Evolutionary conservation across 1,139 yeast species (phyloP).

Genomic region (Petasospora rhodanensis): DNA sequence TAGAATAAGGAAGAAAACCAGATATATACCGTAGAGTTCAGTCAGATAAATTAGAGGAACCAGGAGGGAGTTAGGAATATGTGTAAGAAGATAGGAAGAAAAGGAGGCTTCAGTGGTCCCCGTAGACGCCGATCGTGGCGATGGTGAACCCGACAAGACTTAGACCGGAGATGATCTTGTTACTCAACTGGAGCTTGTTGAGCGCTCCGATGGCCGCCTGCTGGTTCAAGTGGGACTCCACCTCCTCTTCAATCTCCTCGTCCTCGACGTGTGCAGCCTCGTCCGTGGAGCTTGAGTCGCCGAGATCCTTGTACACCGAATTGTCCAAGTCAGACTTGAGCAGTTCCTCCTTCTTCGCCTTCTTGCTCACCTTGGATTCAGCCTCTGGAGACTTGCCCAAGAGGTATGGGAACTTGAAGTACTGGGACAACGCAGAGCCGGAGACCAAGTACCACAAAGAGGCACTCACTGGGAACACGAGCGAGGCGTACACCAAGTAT

Average conservation of each 20-base stretch:
- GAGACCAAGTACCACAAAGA: constrained; percentile 13
- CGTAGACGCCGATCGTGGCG: constrained; percentile 25
- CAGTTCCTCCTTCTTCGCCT: constrained; percentile 9
- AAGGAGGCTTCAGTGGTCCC: constrained; percentile 14
- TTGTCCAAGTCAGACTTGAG: constrained; percentile 24
- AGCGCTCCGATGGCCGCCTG: constrained; percentile 13
- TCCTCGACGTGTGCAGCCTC: constrained; percentile 20
- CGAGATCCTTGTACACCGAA: constrained; percentile 26
- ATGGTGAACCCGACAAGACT: constrained; percentile 20
- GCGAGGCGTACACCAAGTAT: constrained; percentile 31
- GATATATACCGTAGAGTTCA: too few species aligned
- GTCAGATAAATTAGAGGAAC: too few species aligned
- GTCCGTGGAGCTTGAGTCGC: constrained; percentile 21
- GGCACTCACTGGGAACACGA: constrained; percentile 28
- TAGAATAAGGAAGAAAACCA: too few species aligned
- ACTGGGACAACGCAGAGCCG: constrained; percentile 6
- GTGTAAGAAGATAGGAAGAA: not conserved
- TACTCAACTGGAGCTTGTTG: constrained; percentile 12
- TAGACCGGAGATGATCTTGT: constrained; percentile 16
- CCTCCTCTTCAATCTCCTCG: constrained; percentile 21
- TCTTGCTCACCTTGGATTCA: not conserved
- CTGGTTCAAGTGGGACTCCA: constrained; percentile 22
- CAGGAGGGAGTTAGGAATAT: not conserved
- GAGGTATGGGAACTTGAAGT: constrained; percentile 9
- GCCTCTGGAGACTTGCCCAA: too few species aligned